A percentile compares a stretch with the other conserved stretches of the same genome.
phyloP scores from a whole-genome alignment of 2,329 filamentous ascomycete species.

The Botrytis sinoallii region DNA sequence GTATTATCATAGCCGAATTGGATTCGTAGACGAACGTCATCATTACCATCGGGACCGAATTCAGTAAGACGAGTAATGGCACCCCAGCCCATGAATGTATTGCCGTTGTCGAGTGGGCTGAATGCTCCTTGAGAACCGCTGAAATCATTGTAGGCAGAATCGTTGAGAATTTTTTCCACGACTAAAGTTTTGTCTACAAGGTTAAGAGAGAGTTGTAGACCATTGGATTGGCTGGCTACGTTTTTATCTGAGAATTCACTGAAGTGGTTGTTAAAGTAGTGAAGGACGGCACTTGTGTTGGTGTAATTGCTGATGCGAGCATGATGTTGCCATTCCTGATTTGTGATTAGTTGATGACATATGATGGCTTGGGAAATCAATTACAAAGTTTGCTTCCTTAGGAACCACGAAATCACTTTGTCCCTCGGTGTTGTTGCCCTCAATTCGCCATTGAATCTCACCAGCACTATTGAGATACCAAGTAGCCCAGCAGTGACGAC shows the following conservation, averaged over 20 bases:
- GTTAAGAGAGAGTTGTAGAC: neutral
- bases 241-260: neutral
- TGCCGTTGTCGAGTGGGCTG: neutral
- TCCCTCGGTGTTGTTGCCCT: neutral
- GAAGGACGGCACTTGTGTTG: neutral
- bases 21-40: neutral
- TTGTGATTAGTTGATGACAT: neutral
- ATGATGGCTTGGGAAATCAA: neutral
- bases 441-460: neutral
- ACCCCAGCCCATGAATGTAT: neutral
- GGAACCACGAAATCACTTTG: neutral
- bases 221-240: neutral
- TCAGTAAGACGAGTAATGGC: neutral
- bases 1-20: neutral
- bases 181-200: neutral
- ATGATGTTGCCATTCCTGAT: constrained; percentile 14
- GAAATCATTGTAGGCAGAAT: neutral
- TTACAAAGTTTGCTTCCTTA: neutral
- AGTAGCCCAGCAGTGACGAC: constrained; percentile 30
- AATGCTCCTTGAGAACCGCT: neutral
- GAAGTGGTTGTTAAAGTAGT: constrained; percentile 7
- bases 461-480: constrained; percentile 31
- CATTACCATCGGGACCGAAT: neutral
- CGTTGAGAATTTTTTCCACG: neutral
- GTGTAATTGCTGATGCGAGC: neutral